Evolutionary conservation across 179 eudicot genomes (phyloP).

Genomic region (Silene noctiflora): DNA sequence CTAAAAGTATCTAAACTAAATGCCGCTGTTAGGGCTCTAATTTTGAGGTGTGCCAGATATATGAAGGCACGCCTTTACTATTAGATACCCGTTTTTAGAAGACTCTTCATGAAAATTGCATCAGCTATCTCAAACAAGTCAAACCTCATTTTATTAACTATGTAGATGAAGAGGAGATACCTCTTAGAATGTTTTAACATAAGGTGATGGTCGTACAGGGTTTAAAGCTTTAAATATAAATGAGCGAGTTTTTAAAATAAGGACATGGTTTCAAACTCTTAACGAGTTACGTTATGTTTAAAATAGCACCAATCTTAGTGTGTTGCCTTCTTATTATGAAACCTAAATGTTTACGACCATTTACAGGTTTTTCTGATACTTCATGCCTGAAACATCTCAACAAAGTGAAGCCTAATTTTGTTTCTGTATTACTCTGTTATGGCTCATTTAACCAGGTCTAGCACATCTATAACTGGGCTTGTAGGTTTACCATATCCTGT

Average conservation of each 20-base stretch:
- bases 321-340: not conserved
- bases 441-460: slow-evolving; percentile 47
- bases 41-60: not conserved
- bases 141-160: not conserved
- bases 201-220: not conserved
- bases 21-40: not conserved
- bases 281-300: not conserved
- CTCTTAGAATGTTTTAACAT: not conserved
- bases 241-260: not conserved
- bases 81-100: not conserved
- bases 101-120: slow-evolving; percentile 3
- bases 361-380: not conserved
- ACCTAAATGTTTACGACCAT: not conserved
- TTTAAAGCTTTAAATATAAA: too few relatives aligned
- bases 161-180: not conserved
- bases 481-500: slow-evolving; percentile 56
- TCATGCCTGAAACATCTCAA: not conserved
- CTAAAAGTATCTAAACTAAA: not conserved
- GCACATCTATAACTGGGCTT: slow-evolving; percentile 56
- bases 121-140: not conserved
- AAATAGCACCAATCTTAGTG: not conserved
- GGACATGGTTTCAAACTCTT: not conserved
- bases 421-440: slow-evolving; percentile 15
- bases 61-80: not conserved
- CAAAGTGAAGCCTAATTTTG: slow-evolving; percentile 1